A percentile compares a stretch with the other conserved stretches of the same genome.
These are phyloP conservation scores for Picea sitchensis DNA, from an alignment of 75 land plant genomes.

Conservation along the genomic window DNA sequence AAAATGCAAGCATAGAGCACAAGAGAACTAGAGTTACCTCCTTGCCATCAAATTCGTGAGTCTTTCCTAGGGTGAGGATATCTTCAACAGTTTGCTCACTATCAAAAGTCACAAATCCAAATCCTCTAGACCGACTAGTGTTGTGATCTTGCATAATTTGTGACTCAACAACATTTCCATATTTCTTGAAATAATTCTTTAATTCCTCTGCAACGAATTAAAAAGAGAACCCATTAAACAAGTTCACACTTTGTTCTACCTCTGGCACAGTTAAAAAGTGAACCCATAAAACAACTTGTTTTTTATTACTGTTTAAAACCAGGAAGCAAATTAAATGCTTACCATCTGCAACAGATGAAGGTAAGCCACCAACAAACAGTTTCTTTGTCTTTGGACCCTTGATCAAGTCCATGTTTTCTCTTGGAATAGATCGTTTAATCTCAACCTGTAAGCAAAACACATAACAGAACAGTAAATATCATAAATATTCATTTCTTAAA, in stretches of 20 bases:
- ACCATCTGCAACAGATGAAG: slow-evolving; percentile 77
- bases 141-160: slow-evolving; percentile 88
- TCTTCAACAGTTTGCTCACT: slow-evolving; percentile 78
- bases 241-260: too few relatives aligned
- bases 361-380: slow-evolving; percentile 95
- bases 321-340: background rate
- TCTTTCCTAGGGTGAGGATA: slow-evolving; percentile 72
- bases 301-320: too few relatives aligned
- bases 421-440: slow-evolving; percentile 82
- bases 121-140: slow-evolving; percentile 84
- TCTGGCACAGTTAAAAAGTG: background rate
- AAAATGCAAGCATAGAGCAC: background rate
- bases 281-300: too few relatives aligned
- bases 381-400: slow-evolving; percentile 91
- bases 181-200: slow-evolving; percentile 62
- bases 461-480: too few relatives aligned
- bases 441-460: slow-evolving; percentile 53
- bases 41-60: slow-evolving; percentile 78
- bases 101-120: slow-evolving; percentile 91
- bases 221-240: background rate
- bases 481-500: too few relatives aligned
- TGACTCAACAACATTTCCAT: slow-evolving; percentile 75
- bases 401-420: slow-evolving; percentile 38
- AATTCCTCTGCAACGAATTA: slow-evolving; percentile 60
- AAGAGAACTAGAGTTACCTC: slow-evolving; percentile 42